Percentiles rank a stretch among this genome's conserved stretches.
phyloP scores from a whole-genome alignment of 2,329 filamentous ascomycete genomes.

The Pseudogymnoascus destructans region DNA sequence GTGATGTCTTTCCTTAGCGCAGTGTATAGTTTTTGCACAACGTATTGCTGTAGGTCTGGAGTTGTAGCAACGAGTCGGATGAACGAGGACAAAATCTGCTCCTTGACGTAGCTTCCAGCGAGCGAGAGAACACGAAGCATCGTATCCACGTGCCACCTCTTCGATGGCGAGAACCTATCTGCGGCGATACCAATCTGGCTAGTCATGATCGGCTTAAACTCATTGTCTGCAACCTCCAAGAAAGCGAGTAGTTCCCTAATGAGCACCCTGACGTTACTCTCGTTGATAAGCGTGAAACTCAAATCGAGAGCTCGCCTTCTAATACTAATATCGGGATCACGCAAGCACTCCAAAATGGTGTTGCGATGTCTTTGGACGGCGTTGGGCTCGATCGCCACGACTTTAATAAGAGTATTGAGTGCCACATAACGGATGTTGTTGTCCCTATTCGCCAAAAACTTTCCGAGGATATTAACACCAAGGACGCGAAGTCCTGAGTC shows the following conservation, averaged over 20 bases:
- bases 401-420: conserved; percentile 92
- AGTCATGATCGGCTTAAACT: conserved; percentile 98
- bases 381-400: conserved; percentile 94
- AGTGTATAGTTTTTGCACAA: conserved; percentile 85
- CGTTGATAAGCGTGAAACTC: conserved; percentile 96
- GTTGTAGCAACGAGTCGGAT: conserved; percentile 91
- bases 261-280: conserved; percentile 84
- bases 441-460: conserved; percentile 95
- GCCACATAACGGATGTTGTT: conserved; percentile 99
- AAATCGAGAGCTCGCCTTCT: conserved; percentile 87
- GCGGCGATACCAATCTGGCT: conserved; percentile 95
- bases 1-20: conserved; percentile 93
- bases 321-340: conserved; percentile 97
- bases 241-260: conserved; percentile 90
- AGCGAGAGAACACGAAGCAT: conserved; percentile 89
- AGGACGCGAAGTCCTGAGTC: conserved; percentile 89
- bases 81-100: conserved; percentile 94
- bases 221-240: conserved; percentile 90
- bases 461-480: conserved; percentile 95
- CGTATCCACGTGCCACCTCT: conserved; percentile 96
- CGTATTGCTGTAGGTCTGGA: conserved; percentile 88
- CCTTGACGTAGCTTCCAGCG: conserved; percentile 93
- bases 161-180: conserved; percentile 90
- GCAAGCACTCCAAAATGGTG: conserved; percentile 89
- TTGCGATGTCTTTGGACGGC: conserved; percentile 94